A percentile compares a stretch with the other conserved stretches of the same genome.
Evolutionary conservation across 2,329 filamentous ascomycete species (phyloP).

Genomic region (Achaetomium macrosporum): DNA sequence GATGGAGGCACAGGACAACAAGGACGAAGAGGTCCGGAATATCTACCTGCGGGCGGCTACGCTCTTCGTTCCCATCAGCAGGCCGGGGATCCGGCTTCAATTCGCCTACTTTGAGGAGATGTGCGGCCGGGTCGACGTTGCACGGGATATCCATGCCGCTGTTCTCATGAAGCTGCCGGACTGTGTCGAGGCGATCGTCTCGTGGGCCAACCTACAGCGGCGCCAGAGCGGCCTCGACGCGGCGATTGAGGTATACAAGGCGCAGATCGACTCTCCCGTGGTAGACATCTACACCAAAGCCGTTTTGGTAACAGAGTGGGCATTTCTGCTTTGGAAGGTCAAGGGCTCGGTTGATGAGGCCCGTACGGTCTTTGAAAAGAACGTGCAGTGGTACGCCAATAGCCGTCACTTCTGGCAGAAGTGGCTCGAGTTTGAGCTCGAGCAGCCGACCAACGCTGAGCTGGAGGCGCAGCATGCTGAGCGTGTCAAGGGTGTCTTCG

Average conservation of each 20-base stretch:
- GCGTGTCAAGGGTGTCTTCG: slow-evolving; percentile 74
- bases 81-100: slow-evolving; percentile 76
- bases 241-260: slow-evolving; percentile 76
- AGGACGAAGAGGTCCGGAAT: slow-evolving; percentile 83
- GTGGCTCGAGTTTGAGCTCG: slow-evolving; percentile 83
- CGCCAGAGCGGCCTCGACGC: slow-evolving; percentile 78
- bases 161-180: slow-evolving; percentile 72
- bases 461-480: slow-evolving; percentile 60
- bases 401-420: slow-evolving; percentile 85
- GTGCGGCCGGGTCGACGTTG: slow-evolving; percentile 66
- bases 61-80: slow-evolving; percentile 79
- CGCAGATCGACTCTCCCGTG: slow-evolving; percentile 66
- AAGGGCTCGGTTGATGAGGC: slow-evolving; percentile 77
- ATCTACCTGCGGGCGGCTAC: slow-evolving; percentile 85
- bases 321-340: slow-evolving; percentile 77
- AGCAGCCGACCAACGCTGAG: slow-evolving; percentile 65
- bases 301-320: slow-evolving; percentile 83
- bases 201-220: slow-evolving; percentile 79
- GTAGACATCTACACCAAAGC: slow-evolving; percentile 78
- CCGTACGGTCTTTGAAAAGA: slow-evolving; percentile 74
- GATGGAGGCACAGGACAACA: slow-evolving; percentile 76
- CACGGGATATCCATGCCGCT: slow-evolving; percentile 76
- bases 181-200: slow-evolving; percentile 81
- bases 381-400: slow-evolving; percentile 76
- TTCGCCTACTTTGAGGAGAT: slow-evolving; percentile 96